Conservation (phyloP, 345 rosid species). For the Acer negundo region DNA sequence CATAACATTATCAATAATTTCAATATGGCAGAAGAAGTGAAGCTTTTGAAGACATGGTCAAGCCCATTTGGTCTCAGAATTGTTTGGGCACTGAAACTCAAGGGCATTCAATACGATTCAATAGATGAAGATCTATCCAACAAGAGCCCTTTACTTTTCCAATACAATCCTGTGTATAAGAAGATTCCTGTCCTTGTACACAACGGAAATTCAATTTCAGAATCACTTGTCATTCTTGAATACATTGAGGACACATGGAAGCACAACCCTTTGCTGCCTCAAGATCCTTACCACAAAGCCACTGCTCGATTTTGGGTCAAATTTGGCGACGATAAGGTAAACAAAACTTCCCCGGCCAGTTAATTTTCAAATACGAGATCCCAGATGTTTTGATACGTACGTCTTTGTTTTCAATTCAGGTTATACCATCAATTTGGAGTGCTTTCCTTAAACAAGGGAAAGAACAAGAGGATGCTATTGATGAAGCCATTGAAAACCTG, state of each 20-base stretch:
- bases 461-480: conserved; percentile 33
- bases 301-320: conserved; percentile 36
- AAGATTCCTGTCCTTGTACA: conserved; percentile 38
- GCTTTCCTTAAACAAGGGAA: conserved; percentile 23
- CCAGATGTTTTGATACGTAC: too few species aligned
- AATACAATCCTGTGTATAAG: conserved; percentile 33
- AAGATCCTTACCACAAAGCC: conserved; percentile 29
- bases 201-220: conserved; percentile 30
- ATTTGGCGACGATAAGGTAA: conserved; percentile 37
- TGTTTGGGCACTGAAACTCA: conserved; percentile 39
- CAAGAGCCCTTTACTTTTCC: conserved; percentile 33
- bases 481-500: conserved; percentile 18
- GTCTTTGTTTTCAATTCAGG: conserved; percentile 17
- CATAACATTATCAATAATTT: too few species aligned
- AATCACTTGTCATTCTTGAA: conserved; percentile 39
- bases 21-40: conserved; percentile 32
- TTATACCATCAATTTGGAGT: conserved; percentile 24
- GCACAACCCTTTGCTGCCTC: conserved; percentile 31
- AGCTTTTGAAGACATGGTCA: conserved; percentile 45
- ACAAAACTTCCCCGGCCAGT: background rate
- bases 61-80: conserved; percentile 28
- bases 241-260: conserved; percentile 42
- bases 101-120: conserved; percentile 28
- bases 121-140: conserved; percentile 36
- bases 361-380: too few species aligned